Conservation (phyloP, 805 yeast species). For the Suhomyces prunicola region DNA sequence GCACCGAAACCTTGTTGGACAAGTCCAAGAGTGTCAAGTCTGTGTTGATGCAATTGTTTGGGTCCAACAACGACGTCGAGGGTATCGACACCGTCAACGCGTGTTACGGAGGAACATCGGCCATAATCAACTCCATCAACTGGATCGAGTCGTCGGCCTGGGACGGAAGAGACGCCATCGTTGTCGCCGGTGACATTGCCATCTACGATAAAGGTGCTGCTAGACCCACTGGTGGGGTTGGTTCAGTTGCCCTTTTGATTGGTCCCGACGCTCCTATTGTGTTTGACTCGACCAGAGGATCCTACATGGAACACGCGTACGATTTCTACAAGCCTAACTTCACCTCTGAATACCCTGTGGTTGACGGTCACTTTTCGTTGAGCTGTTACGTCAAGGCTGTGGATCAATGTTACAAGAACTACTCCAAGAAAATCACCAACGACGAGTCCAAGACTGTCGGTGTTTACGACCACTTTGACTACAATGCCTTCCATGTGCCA, state of each 20-base stretch:
- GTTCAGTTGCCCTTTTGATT: constrained; percentile 88
- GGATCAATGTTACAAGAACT: constrained; percentile 79
- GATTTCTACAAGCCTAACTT: constrained; percentile 98
- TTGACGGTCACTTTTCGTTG: constrained; percentile 95
- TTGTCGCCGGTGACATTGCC: constrained; percentile 97
- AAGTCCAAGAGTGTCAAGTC: constrained; percentile 96
- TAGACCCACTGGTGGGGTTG: constrained; percentile 99
- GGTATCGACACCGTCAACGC: constrained; percentile 96
- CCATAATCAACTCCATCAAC: constrained; percentile 87
- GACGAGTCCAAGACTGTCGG: constrained; percentile 53
- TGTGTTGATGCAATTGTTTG: constrained; percentile 90
- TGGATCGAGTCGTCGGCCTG: constrained; percentile 95
- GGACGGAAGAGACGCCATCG: constrained; percentile 98
- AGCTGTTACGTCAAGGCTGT: constrained; percentile 92
- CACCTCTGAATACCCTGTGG: constrained; percentile 93
- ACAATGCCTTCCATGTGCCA: constrained; percentile 96
- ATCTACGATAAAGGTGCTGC: constrained; percentile 96
- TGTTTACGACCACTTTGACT: constrained; percentile 71
- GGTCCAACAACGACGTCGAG: constrained; percentile 85
- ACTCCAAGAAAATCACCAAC: constrained; percentile 66
- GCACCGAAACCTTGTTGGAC: constrained; percentile 95
- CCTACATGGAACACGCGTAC: constrained; percentile 94
- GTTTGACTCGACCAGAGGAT: constrained; percentile 83
- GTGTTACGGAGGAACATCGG: constrained; percentile 97
- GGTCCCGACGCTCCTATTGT: constrained; percentile 98